These are phyloP conservation scores for Termitomyces bulborhizus DNA, from an alignment of 768 basidiomycete genomes.

Conservation along the genomic window DNA sequence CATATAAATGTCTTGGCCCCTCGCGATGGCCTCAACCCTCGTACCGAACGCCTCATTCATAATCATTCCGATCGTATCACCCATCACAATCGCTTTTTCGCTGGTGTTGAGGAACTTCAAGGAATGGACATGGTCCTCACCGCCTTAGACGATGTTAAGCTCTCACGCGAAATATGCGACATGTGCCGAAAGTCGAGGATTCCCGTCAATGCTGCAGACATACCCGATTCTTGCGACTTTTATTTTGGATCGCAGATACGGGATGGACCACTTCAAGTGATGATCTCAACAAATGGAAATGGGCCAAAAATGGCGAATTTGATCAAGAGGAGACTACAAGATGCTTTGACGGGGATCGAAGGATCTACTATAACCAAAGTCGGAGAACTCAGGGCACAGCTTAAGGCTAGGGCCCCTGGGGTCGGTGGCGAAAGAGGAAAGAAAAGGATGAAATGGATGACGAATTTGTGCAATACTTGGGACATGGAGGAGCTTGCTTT, in stretches of 20 bases:
- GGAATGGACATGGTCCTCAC: constrained; percentile 85
- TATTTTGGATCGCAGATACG: constrained; percentile 96
- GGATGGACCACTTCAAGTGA: constrained; percentile 85
- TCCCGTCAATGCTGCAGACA: constrained; percentile 94
- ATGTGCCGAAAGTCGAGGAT: constrained; percentile 64
- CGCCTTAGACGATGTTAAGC: constrained; percentile 78
- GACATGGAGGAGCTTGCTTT: constrained; percentile 70
- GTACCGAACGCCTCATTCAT: constrained; percentile 48
- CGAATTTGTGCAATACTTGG: constrained; percentile 81
- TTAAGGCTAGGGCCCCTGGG: constrained; percentile 79
- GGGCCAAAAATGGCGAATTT: constrained; percentile 88
- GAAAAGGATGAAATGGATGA: constrained; percentile 91
- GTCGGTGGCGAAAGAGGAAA: constrained; percentile 73
- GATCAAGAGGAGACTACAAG: constrained; percentile 64
- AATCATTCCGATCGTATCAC: constrained; percentile 48
- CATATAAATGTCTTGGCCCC: constrained; percentile 76
- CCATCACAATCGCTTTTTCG: constrained; percentile 66
- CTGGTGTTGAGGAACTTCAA: constrained; percentile 56
- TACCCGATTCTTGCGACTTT: constrained; percentile 94
- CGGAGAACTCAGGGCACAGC: constrained; percentile 61
- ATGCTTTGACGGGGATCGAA: constrained; percentile 59
- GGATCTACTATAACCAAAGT: constrained; percentile 78
- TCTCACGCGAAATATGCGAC: constrained; percentile 66
- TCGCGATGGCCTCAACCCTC: constrained; percentile 52
- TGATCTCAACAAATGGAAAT: constrained; percentile 94